These are phyloP conservation scores for Suhomyces vadensis DNA, from an alignment of 805 yeast species.

Conservation along the genomic window DNA sequence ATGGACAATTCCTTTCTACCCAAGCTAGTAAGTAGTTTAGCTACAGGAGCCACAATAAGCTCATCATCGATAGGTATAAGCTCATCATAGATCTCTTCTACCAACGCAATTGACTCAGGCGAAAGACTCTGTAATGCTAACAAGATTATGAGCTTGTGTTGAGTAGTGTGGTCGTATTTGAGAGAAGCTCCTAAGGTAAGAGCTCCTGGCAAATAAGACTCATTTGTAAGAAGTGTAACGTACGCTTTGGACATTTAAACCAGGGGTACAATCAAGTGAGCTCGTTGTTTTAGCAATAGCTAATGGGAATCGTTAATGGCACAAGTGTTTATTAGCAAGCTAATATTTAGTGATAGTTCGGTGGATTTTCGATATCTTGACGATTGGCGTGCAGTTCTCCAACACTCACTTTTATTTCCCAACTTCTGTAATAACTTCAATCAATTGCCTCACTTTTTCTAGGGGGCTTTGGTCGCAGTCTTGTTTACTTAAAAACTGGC, in stretches of 20 bases:
- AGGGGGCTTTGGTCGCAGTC: no score
- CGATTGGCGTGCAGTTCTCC: no score
- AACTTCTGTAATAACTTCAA: no score
- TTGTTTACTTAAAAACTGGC: no score
- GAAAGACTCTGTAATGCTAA: slow-evolving; percentile 17
- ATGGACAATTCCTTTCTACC: slow-evolving; percentile 28
- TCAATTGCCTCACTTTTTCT: no score
- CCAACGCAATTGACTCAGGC: slow-evolving; percentile 19
- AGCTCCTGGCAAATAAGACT: slow-evolving; percentile 39
- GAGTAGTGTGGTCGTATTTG: slow-evolving; percentile 16
- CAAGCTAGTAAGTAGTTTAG: slow-evolving; percentile 22
- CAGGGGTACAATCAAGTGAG: no score
- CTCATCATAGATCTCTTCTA: slow-evolving; percentile 25
- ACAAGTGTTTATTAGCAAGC: no score
- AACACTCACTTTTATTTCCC: no score
- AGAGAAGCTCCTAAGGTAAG: slow-evolving; percentile 30
- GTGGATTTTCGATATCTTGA: no score
- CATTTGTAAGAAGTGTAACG: slow-evolving; percentile 34
- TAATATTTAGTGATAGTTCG: no score
- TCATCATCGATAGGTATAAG: slow-evolving; percentile 24
- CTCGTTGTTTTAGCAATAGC: no score
- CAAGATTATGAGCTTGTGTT: slow-evolving; percentile 21
- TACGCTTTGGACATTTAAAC: slow-evolving; percentile 18
- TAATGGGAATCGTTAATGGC: no score
- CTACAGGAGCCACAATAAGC: slow-evolving; percentile 18